Evolutionary conservation across 192 early-diverging fungal genomes (phyloP).

Genomic region (Coemansia nantahalensis): DNA sequence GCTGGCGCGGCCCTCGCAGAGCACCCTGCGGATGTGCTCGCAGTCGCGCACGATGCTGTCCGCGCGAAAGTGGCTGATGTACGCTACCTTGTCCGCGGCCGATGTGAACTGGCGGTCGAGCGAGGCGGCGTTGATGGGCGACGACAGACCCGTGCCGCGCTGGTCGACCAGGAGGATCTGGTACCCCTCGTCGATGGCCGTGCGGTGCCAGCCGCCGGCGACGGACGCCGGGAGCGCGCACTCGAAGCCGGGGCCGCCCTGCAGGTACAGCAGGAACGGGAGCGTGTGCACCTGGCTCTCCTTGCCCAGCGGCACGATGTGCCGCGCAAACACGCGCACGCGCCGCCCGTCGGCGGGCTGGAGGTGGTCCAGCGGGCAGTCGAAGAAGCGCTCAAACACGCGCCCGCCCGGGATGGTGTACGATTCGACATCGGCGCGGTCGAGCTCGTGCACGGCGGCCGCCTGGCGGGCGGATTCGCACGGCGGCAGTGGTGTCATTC

Average conservation of each 20-base stretch:
- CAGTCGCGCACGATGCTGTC: slow-evolving; percentile 69
- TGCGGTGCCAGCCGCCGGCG: slow-evolving; percentile 53
- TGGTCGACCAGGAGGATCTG: slow-evolving; percentile 68
- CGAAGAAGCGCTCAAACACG: slow-evolving; percentile 61
- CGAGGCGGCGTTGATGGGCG: slow-evolving; percentile 54
- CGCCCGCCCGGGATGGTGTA: slow-evolving; percentile 55
- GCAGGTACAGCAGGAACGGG: slow-evolving; percentile 59
- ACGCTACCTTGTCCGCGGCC: slow-evolving; percentile 55
- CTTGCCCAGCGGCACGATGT: slow-evolving; percentile 57
- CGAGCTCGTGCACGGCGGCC: slow-evolving; percentile 42
- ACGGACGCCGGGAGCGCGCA: slow-evolving; percentile 47
- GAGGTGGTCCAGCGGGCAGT: slow-evolving; percentile 55
- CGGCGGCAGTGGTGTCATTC: no score
- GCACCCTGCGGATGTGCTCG: slow-evolving; percentile 59
- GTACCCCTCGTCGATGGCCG: slow-evolving; percentile 60
- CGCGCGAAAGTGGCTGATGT: slow-evolving; percentile 64
- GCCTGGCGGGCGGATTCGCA: background rate
- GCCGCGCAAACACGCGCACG: slow-evolving; percentile 56
- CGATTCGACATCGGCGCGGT: slow-evolving; percentile 51
- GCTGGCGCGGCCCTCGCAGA: slow-evolving; percentile 45
- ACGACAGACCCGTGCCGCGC: slow-evolving; percentile 66
- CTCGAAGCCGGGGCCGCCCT: slow-evolving; percentile 63
- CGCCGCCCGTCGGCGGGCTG: slow-evolving; percentile 14
- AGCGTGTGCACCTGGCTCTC: slow-evolving; percentile 49
- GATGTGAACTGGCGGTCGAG: slow-evolving; percentile 49